These are phyloP conservation scores for Aspergillus glaucus DNA, from an alignment of 2,329 filamentous ascomycete genomes.

Conservation along the genomic window DNA sequence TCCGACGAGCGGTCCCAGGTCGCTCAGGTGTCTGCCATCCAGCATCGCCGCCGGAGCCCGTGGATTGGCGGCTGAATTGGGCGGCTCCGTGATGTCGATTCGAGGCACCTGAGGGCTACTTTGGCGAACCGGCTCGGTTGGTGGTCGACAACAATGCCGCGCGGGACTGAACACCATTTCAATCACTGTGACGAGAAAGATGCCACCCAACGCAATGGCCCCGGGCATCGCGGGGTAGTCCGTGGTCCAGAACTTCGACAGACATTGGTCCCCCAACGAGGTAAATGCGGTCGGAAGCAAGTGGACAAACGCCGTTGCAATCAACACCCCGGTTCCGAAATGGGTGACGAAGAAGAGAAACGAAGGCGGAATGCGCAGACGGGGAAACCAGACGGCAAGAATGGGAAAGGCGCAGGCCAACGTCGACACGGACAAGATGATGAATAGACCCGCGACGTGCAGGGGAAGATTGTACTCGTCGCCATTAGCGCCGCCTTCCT, in stretches of 20 bases:
- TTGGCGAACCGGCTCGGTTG: background rate
- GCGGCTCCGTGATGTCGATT: background rate
- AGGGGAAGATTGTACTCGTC: slow-evolving; percentile 54
- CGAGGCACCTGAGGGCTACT: background rate
- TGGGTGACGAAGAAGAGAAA: slow-evolving; percentile 51
- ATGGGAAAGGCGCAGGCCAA: slow-evolving; percentile 62
- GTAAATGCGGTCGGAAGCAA: slow-evolving; percentile 61
- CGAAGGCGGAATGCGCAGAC: slow-evolving; percentile 50
- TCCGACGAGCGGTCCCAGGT: slow-evolving; percentile 21
- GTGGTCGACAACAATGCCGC: slow-evolving; percentile 21
- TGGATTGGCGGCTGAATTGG: background rate
- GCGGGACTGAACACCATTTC: slow-evolving; percentile 50
- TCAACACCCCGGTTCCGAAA: slow-evolving; percentile 77
- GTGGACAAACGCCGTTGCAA: slow-evolving; percentile 80
- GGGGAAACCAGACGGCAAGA: slow-evolving; percentile 54
- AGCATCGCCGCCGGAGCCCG: slow-evolving; percentile 1
- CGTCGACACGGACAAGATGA: slow-evolving; percentile 51
- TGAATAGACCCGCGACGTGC: slow-evolving; percentile 58
- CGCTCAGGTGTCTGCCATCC: slow-evolving; percentile 16
- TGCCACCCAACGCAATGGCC: slow-evolving; percentile 40
- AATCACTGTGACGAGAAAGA: slow-evolving; percentile 45
- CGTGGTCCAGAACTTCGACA: slow-evolving; percentile 41
- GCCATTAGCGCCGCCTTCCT: slow-evolving; percentile 16
- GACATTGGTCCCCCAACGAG: slow-evolving; percentile 45
- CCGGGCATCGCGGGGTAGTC: slow-evolving; percentile 45